Base-by-base conservation (phyloP, 768 basidiomycete species). In the Rhizopogon vinicolor region DNA sequence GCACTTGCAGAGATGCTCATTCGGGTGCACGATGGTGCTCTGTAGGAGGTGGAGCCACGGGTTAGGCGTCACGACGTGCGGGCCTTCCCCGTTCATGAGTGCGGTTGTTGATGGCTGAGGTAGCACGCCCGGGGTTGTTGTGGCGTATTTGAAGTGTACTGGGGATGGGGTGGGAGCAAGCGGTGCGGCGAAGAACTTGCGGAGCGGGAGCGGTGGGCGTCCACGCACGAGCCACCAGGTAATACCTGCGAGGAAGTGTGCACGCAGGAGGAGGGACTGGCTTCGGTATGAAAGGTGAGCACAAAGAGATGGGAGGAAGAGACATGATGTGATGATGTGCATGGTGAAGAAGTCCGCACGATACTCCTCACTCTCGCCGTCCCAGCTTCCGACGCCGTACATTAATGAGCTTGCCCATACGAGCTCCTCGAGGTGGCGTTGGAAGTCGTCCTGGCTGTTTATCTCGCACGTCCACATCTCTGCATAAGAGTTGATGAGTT, bases 291-390 rank as follows among this genome's bases (percentile, higher is more conserved):
- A 81, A 52, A 82, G 58, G 55, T 72, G 63, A 2, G 75, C 75
- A 12, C 77, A 68, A 41, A 83, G 53, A 0, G 85, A 76, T 0
- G 82, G 76, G 16, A 87, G 55, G 72, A 87, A 87, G 29, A 86
- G 60, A 8, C 79, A 75, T 1, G 86, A 86, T 0, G 88, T 91
- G 37, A 89, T 79, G 12, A 88, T 75, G 59, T 90, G 88, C 68
- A 84, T 82, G 13, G 86, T 89, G 74, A 84, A 82, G 69, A 90
- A 88, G 60, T 89, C 85, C 0, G 83, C 83, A 45, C 78, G 77
- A 70, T 85, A 86, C 51, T 66, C 61, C 7, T 37, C 57, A 29
- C 59, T 59, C 22, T 55, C 53, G 39, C 62, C 63, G 3, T 73
- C 69, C 76, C 79, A 85, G 33, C 82, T 85, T 37, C 76, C 77